These are phyloP conservation scores for Colletotrichum plurivorum DNA, from an alignment of 2,329 filamentous ascomycete species.

Conservation along the genomic window DNA sequence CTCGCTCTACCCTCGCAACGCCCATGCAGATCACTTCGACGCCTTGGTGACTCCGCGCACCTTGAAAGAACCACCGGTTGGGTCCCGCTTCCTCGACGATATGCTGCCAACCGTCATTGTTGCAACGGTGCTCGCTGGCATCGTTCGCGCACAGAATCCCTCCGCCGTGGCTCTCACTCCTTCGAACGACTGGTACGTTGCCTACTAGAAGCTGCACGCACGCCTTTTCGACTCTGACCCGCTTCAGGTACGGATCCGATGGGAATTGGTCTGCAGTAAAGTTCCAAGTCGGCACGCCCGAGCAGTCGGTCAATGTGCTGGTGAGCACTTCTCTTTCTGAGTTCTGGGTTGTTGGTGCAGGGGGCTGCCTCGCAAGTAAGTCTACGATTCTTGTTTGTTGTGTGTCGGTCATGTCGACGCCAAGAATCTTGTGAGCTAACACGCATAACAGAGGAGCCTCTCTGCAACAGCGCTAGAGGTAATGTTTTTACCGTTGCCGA, in stretches of 20 bases:
- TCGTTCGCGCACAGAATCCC: conserved; percentile 32
- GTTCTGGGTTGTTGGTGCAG: conserved; percentile 76
- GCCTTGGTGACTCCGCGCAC: conserved; percentile 37
- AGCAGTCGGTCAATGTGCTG: conserved; percentile 55
- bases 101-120: conserved; percentile 33
- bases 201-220: not conserved
- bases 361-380: conserved; percentile 68
- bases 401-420: conserved; percentile 4
- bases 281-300: conserved; percentile 66
- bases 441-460: conserved; percentile 56
- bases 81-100: conserved; percentile 24
- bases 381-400: conserved; percentile 33
- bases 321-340: conserved; percentile 80
- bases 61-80: conserved; percentile 27
- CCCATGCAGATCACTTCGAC: conserved; percentile 35
- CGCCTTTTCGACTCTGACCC: conserved; percentile 36
- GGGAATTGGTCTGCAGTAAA: conserved; percentile 81
- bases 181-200: conserved; percentile 36
- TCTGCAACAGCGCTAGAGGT: conserved; percentile 71
- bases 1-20: conserved; percentile 27
- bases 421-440: conserved; percentile 36
- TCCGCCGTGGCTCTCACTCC: conserved; percentile 39
- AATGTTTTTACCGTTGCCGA: conserved; percentile 66
- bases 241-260: conserved; percentile 73
- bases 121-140: conserved; percentile 31